Base-by-base conservation (phyloP, 345 rosid species). In the Lumnitzera racemosa region DNA sequence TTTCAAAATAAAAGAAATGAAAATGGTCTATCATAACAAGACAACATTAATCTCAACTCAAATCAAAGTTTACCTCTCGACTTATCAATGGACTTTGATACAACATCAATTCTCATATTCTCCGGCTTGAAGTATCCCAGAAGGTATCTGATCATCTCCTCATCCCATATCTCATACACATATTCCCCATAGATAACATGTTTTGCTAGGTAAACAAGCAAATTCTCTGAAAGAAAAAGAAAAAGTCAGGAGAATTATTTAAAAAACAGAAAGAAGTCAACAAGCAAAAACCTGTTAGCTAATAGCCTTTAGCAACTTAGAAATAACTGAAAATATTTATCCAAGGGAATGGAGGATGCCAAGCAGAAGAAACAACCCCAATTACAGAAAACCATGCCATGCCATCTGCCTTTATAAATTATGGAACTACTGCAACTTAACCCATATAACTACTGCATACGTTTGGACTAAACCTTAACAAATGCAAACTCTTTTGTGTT, bases 61-160 rank as follows among this genome's bases (percentile, higher is more conserved):
- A 57, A 48, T 57, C 48, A 55, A 53, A 36, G 12, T 23, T 61
- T 74, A 94, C 99, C 97, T 79, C 84, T 78, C 20, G 83, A 73
- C 57, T 77, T 76, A 43, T 63, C 47, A 23, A 78, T 65, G 57
- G 85, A 83, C 74, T 90, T 94, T n/a, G 99, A 86, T 59, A 80
- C 73, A 54, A 90, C 88, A 81, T 94, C 97, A 73, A 90, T 69
- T 85, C 99, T 80, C 99, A 94, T 90, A 73, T 94, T 88, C 67
- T 81, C 83, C 14, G 95, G 97, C 36, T 78, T 80, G 74, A 94
- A 87, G 74, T 75, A 83, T 70, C 75, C 79, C 72, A 87, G 77
- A 52, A 88, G 63, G 67, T 69, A 53, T 47, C 74, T 84, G 55
- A 94, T 78, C 74, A 70, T 76, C 62, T 86, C 82, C 71, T 78